These are phyloP conservation scores for Shiraia bambusicola DNA, from an alignment of 2,329 filamentous ascomycete species.

Conservation along the genomic window DNA sequence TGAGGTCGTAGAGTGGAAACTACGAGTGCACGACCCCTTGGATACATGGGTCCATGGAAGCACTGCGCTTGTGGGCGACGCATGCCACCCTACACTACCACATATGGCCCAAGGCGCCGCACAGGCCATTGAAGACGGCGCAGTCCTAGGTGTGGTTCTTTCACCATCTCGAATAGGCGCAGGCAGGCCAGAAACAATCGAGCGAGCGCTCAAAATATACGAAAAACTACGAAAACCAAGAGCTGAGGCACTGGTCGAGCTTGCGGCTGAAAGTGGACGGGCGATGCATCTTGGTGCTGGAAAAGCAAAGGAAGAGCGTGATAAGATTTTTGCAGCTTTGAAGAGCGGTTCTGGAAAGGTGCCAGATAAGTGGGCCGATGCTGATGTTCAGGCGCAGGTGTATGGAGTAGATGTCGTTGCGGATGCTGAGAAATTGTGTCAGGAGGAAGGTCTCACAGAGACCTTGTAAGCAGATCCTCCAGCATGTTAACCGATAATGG, in stretches of 20 bases:
- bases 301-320: slow-evolving; percentile 60
- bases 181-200: slow-evolving; percentile 47
- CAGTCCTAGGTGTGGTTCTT: slow-evolving; percentile 57
- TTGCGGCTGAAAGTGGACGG: slow-evolving; percentile 57
- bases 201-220: slow-evolving; percentile 58
- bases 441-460: slow-evolving; percentile 30
- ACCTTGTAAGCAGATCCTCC: slow-evolving; percentile 20
- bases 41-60: slow-evolving; percentile 61
- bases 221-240: slow-evolving; percentile 58
- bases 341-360: slow-evolving; percentile 48
- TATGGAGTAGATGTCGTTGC: slow-evolving; percentile 51
- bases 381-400: slow-evolving; percentile 52
- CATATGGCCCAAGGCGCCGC: slow-evolving; percentile 66
- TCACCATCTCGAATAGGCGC: slow-evolving; percentile 50
- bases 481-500: too few species aligned
- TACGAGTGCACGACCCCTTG: slow-evolving; percentile 63
- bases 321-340: slow-evolving; percentile 55
- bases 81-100: slow-evolving; percentile 64
- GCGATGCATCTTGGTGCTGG: slow-evolving; percentile 60
- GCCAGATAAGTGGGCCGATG: slow-evolving; percentile 56
- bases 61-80: slow-evolving; percentile 59
- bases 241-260: slow-evolving; percentile 58
- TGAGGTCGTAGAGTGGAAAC: slow-evolving; percentile 68
- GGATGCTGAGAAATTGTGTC: slow-evolving; percentile 49
- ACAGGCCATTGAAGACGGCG: slow-evolving; percentile 65